Conservation (phyloP, 108 stramenopile genomes). For the Stephanodiscus minutulus region DNA sequence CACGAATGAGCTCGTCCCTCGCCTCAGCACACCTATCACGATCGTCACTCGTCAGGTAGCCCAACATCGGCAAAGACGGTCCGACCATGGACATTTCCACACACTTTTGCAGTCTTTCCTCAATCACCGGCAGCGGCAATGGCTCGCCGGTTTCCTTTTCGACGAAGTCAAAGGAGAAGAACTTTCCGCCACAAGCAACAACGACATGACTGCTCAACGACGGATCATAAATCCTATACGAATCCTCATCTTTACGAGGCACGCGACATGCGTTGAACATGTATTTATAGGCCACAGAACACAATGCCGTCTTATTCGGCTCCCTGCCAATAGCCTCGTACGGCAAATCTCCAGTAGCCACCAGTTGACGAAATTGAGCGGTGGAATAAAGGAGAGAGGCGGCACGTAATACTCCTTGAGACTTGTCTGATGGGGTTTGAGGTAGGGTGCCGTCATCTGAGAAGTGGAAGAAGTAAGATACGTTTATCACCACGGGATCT, state of each 20-base stretch:
- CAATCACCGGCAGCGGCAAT: slow-evolving; percentile 55
- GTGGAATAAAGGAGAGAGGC: slow-evolving; percentile 73
- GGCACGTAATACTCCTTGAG: slow-evolving; percentile 53
- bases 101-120: slow-evolving; percentile 51
- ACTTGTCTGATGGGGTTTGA: slow-evolving; percentile 20
- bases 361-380: slow-evolving; percentile 72
- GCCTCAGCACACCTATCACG: slow-evolving; percentile 77
- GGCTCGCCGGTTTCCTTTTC: slow-evolving; percentile 50
- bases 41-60: slow-evolving; percentile 74
- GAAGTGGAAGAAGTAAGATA: slow-evolving; percentile 90
- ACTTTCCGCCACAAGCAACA: slow-evolving; percentile 72
- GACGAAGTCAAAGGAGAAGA: slow-evolving; percentile 69
- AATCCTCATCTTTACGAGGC: slow-evolving; percentile 70
- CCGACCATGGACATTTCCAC: slow-evolving; percentile 51
- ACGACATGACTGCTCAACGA: slow-evolving; percentile 67
- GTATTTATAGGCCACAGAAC: slow-evolving; percentile 87
- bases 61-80: slow-evolving; percentile 46
- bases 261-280: slow-evolving; percentile 92
- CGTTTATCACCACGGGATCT: slow-evolving; percentile 85
- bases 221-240: slow-evolving; percentile 84
- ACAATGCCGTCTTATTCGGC: slow-evolving; percentile 65
- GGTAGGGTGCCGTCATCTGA: slow-evolving; percentile 65
- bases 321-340: slow-evolving; percentile 68
- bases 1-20: slow-evolving; percentile 64
- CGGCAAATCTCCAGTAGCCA: slow-evolving; percentile 67